These are phyloP conservation scores for Coix lacrymajobi DNA, from an alignment of 176 grass and related monocot genomes.

Conservation along the genomic window DNA sequence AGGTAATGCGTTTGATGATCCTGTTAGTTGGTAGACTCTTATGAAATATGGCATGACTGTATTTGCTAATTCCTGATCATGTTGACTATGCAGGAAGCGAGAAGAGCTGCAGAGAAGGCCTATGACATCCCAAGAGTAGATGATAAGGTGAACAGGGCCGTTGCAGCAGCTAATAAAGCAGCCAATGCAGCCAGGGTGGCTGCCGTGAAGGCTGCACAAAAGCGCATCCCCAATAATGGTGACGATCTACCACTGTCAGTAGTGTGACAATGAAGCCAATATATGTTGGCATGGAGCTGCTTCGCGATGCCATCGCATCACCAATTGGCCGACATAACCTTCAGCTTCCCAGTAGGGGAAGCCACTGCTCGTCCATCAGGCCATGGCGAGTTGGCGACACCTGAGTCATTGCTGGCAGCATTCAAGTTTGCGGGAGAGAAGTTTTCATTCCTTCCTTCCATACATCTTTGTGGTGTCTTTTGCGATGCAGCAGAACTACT, in stretches of 20 bases:
- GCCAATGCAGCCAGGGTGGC: conserved; percentile 96
- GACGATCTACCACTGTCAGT: conserved; percentile 54
- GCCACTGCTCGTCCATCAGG: conserved; percentile 24
- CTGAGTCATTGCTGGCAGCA: conserved; percentile 28
- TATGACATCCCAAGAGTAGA: conserved; percentile 81
- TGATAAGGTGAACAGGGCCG: conserved; percentile 78
- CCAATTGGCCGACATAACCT: conserved; percentile 32
- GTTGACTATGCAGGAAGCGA: conserved; percentile 63
- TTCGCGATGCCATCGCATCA: conserved; percentile 40
- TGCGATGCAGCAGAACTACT: conserved; percentile 38
- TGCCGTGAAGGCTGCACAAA: conserved; percentile 90
- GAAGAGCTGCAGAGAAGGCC: conserved; percentile 84
- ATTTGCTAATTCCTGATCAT: conserved; percentile 26
- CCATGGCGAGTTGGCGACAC: conserved; percentile 11
- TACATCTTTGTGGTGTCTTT: conserved; percentile 53
- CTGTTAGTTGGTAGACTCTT: not conserved
- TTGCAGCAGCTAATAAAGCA: conserved; percentile 85
- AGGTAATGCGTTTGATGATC: conserved; percentile 45
- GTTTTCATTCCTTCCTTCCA: conserved; percentile 27
- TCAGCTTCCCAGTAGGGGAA: conserved; percentile 26
- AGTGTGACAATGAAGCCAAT: conserved; percentile 51
- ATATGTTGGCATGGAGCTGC: conserved; percentile 37
- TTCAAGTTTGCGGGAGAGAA: conserved; percentile 33
- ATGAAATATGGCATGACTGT: not conserved
- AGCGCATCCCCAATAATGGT: conserved; percentile 49